These are phyloP conservation scores for Tephrocybe sp. DNA, from an alignment of 768 basidiomycete genomes.

Conservation along the genomic window DNA sequence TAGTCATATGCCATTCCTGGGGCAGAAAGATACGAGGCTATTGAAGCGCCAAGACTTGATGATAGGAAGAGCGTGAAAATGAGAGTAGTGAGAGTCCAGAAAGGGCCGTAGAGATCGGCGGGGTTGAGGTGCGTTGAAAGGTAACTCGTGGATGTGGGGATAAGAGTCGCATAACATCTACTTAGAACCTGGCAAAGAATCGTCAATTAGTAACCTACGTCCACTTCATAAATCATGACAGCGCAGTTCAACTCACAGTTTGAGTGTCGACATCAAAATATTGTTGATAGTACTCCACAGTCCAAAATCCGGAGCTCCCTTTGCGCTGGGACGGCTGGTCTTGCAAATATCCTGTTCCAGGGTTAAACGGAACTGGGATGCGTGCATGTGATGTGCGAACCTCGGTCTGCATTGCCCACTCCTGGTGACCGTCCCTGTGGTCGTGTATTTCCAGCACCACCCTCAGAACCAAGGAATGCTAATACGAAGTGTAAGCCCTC, in stretches of 20 bases:
- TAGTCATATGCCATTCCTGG: constrained; percentile 61
- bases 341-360: constrained; percentile 56
- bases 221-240: background rate
- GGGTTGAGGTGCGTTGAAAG: constrained; percentile 62
- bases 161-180: constrained; percentile 74
- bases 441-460: constrained; percentile 24
- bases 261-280: constrained; percentile 89
- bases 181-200: constrained; percentile 51
- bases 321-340: constrained; percentile 47
- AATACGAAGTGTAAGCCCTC: background rate
- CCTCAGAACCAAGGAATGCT: constrained; percentile 60
- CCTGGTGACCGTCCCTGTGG: constrained; percentile 32
- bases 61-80: constrained; percentile 92
- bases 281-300: constrained; percentile 79
- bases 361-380: background rate
- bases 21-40: constrained; percentile 80
- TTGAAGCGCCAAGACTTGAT: constrained; percentile 87
- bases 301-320: constrained; percentile 65
- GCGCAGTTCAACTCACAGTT: constrained; percentile 39
- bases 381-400: constrained; percentile 24
- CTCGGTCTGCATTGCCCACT: constrained; percentile 50
- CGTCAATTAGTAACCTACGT: background rate
- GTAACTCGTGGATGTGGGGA: constrained; percentile 68
- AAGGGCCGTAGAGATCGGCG: constrained; percentile 85
- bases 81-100: constrained; percentile 97